Evolutionary conservation across 2,329 filamentous ascomycete genomes (phyloP), one percentile per base, ranked within the genome.

Genomic region (Cadophora luteo-olivacea): DNA sequence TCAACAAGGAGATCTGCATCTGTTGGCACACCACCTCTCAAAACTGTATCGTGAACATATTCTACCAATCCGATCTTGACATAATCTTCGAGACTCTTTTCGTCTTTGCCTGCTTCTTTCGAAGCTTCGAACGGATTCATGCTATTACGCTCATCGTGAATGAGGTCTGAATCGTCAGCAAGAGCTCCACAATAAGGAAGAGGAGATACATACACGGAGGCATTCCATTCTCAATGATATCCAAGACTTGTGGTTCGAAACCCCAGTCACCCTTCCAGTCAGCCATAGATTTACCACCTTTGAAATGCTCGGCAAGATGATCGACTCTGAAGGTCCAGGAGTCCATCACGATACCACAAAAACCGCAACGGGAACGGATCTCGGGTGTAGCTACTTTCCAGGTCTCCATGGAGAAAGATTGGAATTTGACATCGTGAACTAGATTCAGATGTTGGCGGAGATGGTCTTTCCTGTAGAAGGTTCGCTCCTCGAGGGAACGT

Each of bases 241-340:
- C 83, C 72, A 89, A 81, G 52, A 90, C 84, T 45, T 86, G 84
- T 33, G 81, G 80, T 66, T 90, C 88, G 70, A 91, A 90, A 82
- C 88, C 88, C 87, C 88, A 90, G 78, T 89, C 88, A 81, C 88
- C 88, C 82, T 89, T 88, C 88, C 88, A 91, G 78, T 90, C 86
- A 70, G 85, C 86, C 88, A 91, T 91, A 74, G 85, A 87, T 71
- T 85, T 86, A 80, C 88, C 87, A 32, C 83, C 85, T 79, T 89
- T 90, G 81, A 90, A 91, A 78, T 90, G 88, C 71, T 89, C 87
- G n/a, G 88, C 88, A 49, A 90, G 79, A 75, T 91, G 88, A 73
- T 90, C 88, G 19, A 86, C 82, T 75, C 88, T 82, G 66, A 84
- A 81, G 11, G 83, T 84, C 88, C 88, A 91, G 55, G 84, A 87